phyloP scores from a whole-genome alignment of 495 filamentous ascomycete species.

The Corynascus novoguineensis region DNA sequence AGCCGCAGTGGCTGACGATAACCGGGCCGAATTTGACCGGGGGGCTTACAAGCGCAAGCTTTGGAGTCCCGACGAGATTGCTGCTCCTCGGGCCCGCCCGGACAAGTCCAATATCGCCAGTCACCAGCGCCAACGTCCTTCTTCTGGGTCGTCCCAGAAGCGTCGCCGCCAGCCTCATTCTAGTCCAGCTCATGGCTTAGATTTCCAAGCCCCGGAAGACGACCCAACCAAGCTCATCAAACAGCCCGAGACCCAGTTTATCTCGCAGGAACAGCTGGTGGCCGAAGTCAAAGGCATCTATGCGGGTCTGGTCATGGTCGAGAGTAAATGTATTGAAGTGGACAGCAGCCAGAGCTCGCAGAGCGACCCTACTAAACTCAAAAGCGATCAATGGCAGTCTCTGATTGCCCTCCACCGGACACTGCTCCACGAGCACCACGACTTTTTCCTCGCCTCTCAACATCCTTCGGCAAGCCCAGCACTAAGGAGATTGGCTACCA shows the following conservation, averaged over 20 bases:
- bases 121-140: conserved; percentile 12
- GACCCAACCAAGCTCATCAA: conserved; percentile 30
- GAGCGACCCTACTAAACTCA: conserved; percentile 40
- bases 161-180: conserved; percentile 8
- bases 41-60: conserved; percentile 32
- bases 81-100: conserved; percentile 18
- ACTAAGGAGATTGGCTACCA: conserved; percentile 54
- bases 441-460: conserved; percentile 72
- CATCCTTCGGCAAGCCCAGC: conserved; percentile 62
- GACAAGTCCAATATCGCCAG: conserved; percentile 27
- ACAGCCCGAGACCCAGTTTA: conserved; percentile 60
- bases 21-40: conserved; percentile 29
- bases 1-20: conserved; percentile 11
- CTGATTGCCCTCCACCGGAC: conserved; percentile 67
- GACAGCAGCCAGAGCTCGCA: conserved; percentile 54
- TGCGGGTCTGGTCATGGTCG: conserved; percentile 69
- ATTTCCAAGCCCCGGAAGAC: background rate
- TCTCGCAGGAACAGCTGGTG: conserved; percentile 69
- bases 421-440: conserved; percentile 68
- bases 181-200: background rate
- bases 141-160: conserved; percentile 15
- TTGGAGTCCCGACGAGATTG: conserved; percentile 30
- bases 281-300: conserved; percentile 71
- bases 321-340: conserved; percentile 71
- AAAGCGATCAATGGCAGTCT: conserved; percentile 64